A percentile compares a stretch with the other conserved stretches of the same genome.
phyloP scores from a whole-genome alignment of 2,329 filamentous ascomycete species.

The Nemania diffusa region DNA sequence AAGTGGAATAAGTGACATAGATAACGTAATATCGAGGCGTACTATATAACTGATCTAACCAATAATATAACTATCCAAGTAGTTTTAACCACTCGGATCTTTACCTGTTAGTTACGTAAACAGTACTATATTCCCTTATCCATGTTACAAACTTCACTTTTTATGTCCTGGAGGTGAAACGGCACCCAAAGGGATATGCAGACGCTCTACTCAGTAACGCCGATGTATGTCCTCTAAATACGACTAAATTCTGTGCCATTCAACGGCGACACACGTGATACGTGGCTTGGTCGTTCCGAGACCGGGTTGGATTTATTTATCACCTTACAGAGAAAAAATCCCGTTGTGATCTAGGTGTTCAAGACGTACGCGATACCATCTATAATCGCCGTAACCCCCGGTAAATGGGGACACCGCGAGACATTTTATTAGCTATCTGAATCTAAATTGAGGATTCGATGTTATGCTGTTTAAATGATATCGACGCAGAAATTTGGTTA shows the following conservation, averaged over 20 bases:
- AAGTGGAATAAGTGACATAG: too few relatives aligned
- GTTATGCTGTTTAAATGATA: neutral
- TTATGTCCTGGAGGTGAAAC: too few relatives aligned
- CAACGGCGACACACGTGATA: neutral
- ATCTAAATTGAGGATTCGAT: neutral
- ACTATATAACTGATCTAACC: too few relatives aligned
- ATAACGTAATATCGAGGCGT: too few relatives aligned
- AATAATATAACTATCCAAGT: too few relatives aligned
- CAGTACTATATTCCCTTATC: too few relatives aligned
- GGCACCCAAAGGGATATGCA: too few relatives aligned
- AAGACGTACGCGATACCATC: neutral
- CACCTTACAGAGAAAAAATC: neutral
- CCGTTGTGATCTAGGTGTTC: neutral
- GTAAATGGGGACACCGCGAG: neutral
- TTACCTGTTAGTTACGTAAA: too few relatives aligned
- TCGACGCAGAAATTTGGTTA: neutral
- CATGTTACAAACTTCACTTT: too few relatives aligned
- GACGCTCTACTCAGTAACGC: too few relatives aligned
- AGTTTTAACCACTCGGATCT: too few relatives aligned
- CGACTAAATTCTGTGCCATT: neutral
- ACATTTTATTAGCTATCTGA: neutral
- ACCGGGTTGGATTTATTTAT: neutral
- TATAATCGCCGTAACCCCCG: neutral
- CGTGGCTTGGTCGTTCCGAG: neutral
- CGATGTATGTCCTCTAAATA: too few relatives aligned